Conservation (phyloP, 208 protist species). For the Trypanosoma boissoni region DNA sequence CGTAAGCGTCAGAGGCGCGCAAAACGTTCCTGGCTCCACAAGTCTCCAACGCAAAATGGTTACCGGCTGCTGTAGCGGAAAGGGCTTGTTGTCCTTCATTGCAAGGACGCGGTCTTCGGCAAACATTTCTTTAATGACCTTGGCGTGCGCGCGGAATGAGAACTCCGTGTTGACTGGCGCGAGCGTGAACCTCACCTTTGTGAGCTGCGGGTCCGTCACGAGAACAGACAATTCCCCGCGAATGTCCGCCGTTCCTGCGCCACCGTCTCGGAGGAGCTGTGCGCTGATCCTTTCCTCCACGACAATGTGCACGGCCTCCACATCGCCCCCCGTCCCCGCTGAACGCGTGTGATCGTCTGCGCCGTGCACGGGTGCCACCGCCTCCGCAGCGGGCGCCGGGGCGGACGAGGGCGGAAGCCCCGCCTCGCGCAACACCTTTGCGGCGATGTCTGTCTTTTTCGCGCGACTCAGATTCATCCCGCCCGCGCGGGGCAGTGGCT, state of each 20-base stretch:
- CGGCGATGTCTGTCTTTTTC: conserved; percentile 67
- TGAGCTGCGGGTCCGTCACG: conserved; percentile 56
- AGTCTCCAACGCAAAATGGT: conserved; percentile 77
- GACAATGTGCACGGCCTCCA: conserved; percentile 49
- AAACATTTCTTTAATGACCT: conserved; percentile 83
- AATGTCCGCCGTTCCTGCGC: conserved; percentile 42
- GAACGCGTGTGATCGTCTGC: background rate
- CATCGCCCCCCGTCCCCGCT: background rate
- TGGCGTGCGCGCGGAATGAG: conserved; percentile 82
- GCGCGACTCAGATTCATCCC: conserved; percentile 74
- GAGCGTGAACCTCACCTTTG: conserved; percentile 54
- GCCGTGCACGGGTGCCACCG: background rate
- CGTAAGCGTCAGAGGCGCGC: conserved; percentile 63
- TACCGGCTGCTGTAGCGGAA: conserved; percentile 75
- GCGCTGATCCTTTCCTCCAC: conserved; percentile 71
- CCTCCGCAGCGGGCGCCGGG: background rate
- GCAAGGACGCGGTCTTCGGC: conserved; percentile 63
- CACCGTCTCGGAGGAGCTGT: conserved; percentile 57
- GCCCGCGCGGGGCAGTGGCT: conserved; percentile 26
- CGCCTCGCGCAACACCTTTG: conserved; percentile 77
- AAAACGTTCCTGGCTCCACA: conserved; percentile 18
- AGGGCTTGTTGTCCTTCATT: conserved; percentile 78
- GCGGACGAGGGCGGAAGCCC: conserved; percentile 24
- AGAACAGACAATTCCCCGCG: conserved; percentile 76
- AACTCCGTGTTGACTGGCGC: conserved; percentile 52